Base-by-base conservation (phyloP, 176 grass and related monocot species). In the Elaeis guineensis region DNA sequence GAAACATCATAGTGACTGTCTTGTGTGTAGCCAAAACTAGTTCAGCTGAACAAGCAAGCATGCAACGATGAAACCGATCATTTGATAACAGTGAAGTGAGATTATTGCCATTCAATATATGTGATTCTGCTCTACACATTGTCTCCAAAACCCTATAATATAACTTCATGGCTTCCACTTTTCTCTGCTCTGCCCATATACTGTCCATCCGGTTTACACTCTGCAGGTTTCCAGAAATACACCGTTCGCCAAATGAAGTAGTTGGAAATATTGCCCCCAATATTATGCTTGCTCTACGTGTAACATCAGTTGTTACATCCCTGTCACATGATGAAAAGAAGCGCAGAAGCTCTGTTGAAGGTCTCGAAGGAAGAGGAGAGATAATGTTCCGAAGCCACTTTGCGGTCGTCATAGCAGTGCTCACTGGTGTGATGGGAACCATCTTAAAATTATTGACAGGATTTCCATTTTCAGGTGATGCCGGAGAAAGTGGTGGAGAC, bases 151-250 rank as follows among this genome's bases (percentile, higher is more conserved):
- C 93, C 39, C 87, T 90, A 59, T 89, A 92, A 57, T 97, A 97
- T 21, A 97, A 67, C 39, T 97, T 91, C 55, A 91, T 67, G 25
- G 87, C 81, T 73, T 97, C 93, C 71, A 79, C 83, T 85, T 97
- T 97, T 65, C 93, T 88, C 80, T 97, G 84, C 56, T 97, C 87
- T 50, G 84, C 89, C 93, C 93, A 97, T 62, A 97, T 85, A 67
- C 87, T 79, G 77, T 97, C 93, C 75, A 92, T 80, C 55, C 70
- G 64, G 54, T 76, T 90, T 80, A 81, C 73, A 50, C 25, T 85
- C 20, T 77, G 78, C 51, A 77, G 17, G 77, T 54, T 76, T 18
- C 54, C 69, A 25, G 67, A 85, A 14, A 79, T 76, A 25, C 57
- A 54, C 5, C 72, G 64, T 16, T 90, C 87, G 57, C 82, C 82